Conservation (phyloP, 78 protist genomes). For the Cyanophora paradoxa region DNA sequence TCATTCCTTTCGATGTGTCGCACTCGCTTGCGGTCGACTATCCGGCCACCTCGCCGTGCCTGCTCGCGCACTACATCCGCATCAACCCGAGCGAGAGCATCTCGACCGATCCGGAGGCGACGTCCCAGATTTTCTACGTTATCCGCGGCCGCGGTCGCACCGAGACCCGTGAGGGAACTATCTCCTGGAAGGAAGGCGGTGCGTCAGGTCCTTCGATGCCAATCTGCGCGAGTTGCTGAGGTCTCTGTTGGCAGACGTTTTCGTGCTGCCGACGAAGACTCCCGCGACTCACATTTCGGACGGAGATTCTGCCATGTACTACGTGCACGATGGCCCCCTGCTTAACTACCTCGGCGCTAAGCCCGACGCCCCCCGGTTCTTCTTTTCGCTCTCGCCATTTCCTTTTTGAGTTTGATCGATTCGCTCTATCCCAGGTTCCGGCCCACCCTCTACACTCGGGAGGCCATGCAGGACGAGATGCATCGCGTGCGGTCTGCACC, state of each 20-base stretch:
- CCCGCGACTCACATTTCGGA: too few species aligned
- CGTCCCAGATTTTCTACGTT: constrained; percentile 2
- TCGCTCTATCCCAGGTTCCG: not conserved
- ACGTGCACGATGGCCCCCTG: not conserved
- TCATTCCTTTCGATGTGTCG: not conserved
- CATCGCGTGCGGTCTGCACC: not conserved
- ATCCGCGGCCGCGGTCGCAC: not conserved
- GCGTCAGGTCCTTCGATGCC: too few species aligned
- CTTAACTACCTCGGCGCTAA: not conserved
- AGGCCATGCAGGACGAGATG: not conserved
- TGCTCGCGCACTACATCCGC: not conserved
- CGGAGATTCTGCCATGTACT: not conserved
- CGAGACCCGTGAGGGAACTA: too few species aligned
- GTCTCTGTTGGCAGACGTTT: too few species aligned
- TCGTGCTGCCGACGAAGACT: too few species aligned
- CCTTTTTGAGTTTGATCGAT: too few species aligned
- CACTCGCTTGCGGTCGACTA: not conserved
- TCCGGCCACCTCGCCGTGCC: constrained; percentile 11
- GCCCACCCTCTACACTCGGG: not conserved
- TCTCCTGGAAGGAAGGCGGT: too few species aligned
- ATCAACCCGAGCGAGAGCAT: constrained; percentile 2
- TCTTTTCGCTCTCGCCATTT: too few species aligned
- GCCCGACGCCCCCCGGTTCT: too few species aligned
- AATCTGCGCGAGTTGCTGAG: too few species aligned
- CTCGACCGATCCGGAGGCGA: not conserved